Percentiles rank a stretch among this genome's conserved stretches.
These are phyloP conservation scores for Mitragyna speciosa DNA, from an alignment of 257 asterid species.

Conservation along the genomic window DNA sequence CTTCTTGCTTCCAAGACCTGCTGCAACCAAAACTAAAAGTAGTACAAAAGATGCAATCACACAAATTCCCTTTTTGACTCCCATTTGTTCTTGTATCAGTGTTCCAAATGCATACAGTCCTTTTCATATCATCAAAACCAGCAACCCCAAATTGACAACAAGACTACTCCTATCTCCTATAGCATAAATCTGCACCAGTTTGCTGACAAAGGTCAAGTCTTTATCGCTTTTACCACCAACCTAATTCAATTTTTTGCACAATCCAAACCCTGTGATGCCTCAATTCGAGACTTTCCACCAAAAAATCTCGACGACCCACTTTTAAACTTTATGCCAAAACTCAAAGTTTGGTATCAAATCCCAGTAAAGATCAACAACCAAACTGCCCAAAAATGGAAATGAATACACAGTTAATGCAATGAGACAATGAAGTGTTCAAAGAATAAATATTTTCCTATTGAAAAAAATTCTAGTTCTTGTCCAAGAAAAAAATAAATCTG, in stretches of 20 bases:
- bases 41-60: slow-evolving; percentile 41
- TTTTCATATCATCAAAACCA: slow-evolving; percentile 45
- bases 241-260: slow-evolving; percentile 22
- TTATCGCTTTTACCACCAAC: slow-evolving; percentile 31
- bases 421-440: slow-evolving; percentile 19
- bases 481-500: not conserved
- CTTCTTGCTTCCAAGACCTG: slow-evolving; percentile 40
- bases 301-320: slow-evolving; percentile 26
- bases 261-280: slow-evolving; percentile 24
- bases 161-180: slow-evolving; percentile 18
- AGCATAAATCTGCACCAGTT: slow-evolving; percentile 27
- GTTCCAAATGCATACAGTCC: slow-evolving; percentile 30
- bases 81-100: slow-evolving; percentile 52
- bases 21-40: slow-evolving; percentile 38
- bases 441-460: not conserved
- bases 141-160: slow-evolving; percentile 22
- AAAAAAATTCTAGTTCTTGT: slow-evolving; percentile 5
- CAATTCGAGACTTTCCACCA: slow-evolving; percentile 17
- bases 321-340: slow-evolving; percentile 21
- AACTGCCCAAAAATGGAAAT: slow-evolving; percentile 5
- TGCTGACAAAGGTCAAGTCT: slow-evolving; percentile 30
- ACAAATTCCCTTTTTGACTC: slow-evolving; percentile 33
- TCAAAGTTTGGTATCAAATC: slow-evolving; percentile 17
- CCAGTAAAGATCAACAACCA: not conserved
- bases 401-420: slow-evolving; percentile 4